Evolutionary conservation across 805 yeast genomes (phyloP).

Genomic region (Tetrapisispora phaffii): DNA sequence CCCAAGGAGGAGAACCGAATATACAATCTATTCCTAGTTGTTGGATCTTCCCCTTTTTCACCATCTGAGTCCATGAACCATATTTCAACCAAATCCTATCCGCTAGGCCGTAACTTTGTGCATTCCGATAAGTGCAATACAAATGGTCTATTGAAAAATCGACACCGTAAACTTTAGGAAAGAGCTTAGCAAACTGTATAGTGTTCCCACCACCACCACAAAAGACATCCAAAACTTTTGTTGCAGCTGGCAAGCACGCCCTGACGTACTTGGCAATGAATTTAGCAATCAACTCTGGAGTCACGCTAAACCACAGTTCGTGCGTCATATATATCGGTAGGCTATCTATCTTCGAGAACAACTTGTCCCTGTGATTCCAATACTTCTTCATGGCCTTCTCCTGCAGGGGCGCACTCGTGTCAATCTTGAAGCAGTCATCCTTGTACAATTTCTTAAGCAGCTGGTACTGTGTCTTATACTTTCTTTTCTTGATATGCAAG

Average conservation of each 20-base stretch:
- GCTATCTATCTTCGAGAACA: slow-evolving; percentile 56
- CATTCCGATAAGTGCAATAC: slow-evolving; percentile 57
- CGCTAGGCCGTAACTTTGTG: slow-evolving; percentile 49
- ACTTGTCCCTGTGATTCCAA: slow-evolving; percentile 50
- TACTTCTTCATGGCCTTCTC: slow-evolving; percentile 30
- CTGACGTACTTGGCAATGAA: slow-evolving; percentile 46
- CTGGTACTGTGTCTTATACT: slow-evolving; percentile 13
- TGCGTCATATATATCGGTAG: slow-evolving; percentile 54
- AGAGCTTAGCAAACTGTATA: slow-evolving; percentile 58
- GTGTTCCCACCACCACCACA: slow-evolving; percentile 88
- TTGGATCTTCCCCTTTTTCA: slow-evolving; percentile 11
- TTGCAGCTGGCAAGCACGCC: slow-evolving; percentile 42
- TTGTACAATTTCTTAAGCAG: background rate
- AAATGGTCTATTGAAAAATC: slow-evolving; percentile 53
- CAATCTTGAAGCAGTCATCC: background rate
- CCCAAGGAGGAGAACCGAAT: slow-evolving; percentile 86
- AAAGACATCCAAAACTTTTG: slow-evolving; percentile 52
- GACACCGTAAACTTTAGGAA: slow-evolving; percentile 49
- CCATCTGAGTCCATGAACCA: slow-evolving; percentile 38
- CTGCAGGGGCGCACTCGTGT: background rate
- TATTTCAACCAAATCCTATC: slow-evolving; percentile 39
- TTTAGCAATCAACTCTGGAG: slow-evolving; percentile 67
- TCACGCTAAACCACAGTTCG: slow-evolving; percentile 80
- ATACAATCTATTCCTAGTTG: slow-evolving; percentile 31
- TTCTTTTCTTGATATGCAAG: slow-evolving; percentile 13